A percentile compares a stretch with the other conserved stretches of the same genome.
Conservation (phyloP, 2,329 filamentous ascomycete genomes). For the Monosporascus sp. region DNA sequence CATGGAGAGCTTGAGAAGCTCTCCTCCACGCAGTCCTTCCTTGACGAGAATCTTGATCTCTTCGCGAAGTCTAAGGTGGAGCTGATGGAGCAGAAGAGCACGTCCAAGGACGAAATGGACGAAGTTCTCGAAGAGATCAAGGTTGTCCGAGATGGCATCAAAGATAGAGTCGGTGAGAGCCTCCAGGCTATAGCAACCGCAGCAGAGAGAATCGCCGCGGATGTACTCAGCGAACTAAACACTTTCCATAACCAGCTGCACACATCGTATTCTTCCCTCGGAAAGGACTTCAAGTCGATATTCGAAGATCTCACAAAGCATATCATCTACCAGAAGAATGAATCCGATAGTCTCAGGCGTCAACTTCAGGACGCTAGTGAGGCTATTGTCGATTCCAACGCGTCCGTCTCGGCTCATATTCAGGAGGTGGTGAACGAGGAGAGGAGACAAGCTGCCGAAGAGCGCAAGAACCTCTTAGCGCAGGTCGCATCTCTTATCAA, state of each 20-base stretch:
- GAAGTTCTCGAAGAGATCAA: slow-evolving; percentile 89
- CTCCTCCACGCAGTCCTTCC: slow-evolving; percentile 61
- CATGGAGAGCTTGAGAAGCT: slow-evolving; percentile 68
- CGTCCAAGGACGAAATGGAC: slow-evolving; percentile 81
- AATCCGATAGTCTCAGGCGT: slow-evolving; percentile 66
- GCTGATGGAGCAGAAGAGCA: slow-evolving; percentile 61
- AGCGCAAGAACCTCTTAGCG: slow-evolving; percentile 66
- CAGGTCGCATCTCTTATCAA: slow-evolving; percentile 77
- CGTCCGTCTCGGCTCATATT: slow-evolving; percentile 59
- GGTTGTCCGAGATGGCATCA: slow-evolving; percentile 81
- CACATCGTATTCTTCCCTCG: slow-evolving; percentile 74
- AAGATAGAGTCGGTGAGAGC: slow-evolving; percentile 77
- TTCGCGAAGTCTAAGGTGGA: slow-evolving; percentile 65
- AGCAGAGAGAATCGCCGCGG: slow-evolving; percentile 82
- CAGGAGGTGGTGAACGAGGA: slow-evolving; percentile 71
- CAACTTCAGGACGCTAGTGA: slow-evolving; percentile 68
- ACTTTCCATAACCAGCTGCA: slow-evolving; percentile 84
- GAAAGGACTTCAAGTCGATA: slow-evolving; percentile 77
- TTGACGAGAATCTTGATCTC: slow-evolving; percentile 62
- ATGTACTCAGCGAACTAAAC: slow-evolving; percentile 79
- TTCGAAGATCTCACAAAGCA: slow-evolving; percentile 78
- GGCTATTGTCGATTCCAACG: slow-evolving; percentile 63
- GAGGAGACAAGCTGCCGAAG: slow-evolving; percentile 63
- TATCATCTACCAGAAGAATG: slow-evolving; percentile 68
- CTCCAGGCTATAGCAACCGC: slow-evolving; percentile 77